These are phyloP conservation scores for Leccinum incarnatum DNA, from an alignment of 768 basidiomycete species.

Conservation along the genomic window DNA sequence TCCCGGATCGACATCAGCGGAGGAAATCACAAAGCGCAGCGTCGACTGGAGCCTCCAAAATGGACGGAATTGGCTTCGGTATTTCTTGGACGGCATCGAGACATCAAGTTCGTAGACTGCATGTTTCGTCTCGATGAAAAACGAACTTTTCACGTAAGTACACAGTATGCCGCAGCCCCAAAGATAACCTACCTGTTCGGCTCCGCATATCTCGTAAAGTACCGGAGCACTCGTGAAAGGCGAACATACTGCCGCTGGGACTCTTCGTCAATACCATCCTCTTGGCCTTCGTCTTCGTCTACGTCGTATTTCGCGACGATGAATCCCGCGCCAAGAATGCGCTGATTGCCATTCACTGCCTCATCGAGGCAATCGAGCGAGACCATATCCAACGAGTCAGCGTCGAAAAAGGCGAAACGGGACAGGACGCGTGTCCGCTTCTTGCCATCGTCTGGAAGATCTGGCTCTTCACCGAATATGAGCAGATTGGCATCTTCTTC, in stretches of 20 bases:
- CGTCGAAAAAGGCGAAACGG: conserved; percentile 62
- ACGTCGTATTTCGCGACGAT: conserved; percentile 44
- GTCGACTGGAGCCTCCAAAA: conserved; percentile 54
- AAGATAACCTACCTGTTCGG: conserved; percentile 46
- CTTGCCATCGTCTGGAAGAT: conserved; percentile 31
- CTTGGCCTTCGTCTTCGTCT: conserved; percentile 64
- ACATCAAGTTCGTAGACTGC: conserved; percentile 60
- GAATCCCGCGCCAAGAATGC: conserved; percentile 56
- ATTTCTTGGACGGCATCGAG: conserved; percentile 41
- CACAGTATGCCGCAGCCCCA: conserved; percentile 1
- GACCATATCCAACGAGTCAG: conserved; percentile 43
- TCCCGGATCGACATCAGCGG: conserved; percentile 22
- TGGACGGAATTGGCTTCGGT: conserved; percentile 38
- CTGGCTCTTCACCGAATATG: conserved; percentile 42
- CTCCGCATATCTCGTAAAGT: conserved; percentile 49
- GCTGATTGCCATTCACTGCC: conserved; percentile 31
- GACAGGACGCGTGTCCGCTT: conserved; percentile 60
- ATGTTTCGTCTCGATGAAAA: conserved; percentile 62
- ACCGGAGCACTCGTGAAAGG: conserved; percentile 46
- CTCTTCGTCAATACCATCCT: conserved; percentile 42
- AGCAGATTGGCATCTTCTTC: conserved; percentile 36
- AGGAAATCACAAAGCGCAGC: conserved; percentile 46
- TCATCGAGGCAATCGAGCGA: conserved; percentile 17
- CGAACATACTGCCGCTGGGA: conserved; percentile 40
- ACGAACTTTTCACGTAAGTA: conserved; percentile 40